Evolutionary conservation across 208 protist species (phyloP).

Genomic region (Borovskyia barvae): DNA sequence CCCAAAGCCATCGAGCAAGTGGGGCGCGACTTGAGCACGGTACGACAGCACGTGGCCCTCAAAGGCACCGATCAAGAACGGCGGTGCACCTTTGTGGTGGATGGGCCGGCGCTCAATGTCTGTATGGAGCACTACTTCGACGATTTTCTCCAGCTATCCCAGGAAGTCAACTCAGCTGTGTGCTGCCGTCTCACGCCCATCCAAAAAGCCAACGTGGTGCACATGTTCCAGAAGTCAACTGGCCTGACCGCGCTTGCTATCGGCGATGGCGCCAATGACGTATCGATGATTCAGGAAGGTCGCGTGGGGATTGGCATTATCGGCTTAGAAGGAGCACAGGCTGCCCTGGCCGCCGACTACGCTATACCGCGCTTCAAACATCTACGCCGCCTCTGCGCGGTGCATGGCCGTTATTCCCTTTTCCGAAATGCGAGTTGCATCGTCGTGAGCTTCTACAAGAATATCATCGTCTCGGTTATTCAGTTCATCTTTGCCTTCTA

Average conservation of each 20-base stretch:
- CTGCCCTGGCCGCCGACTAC: constrained; percentile 92
- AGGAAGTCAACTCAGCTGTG: constrained; percentile 80
- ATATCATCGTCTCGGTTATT: constrained; percentile 87
- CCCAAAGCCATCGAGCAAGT: constrained; percentile 53
- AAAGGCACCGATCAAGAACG: constrained; percentile 42
- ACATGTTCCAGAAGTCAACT: constrained; percentile 87
- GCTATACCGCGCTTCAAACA: constrained; percentile 94
- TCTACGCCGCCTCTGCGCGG: constrained; percentile 89
- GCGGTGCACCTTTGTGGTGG: constrained; percentile 76
- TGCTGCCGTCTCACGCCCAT: constrained; percentile 89
- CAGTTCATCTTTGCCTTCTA: constrained; percentile 92
- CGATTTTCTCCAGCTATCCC: constrained; percentile 72
- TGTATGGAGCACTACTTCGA: constrained; percentile 74
- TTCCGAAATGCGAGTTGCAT: constrained; percentile 93
- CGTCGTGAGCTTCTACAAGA: constrained; percentile 98
- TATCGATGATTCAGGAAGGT: constrained; percentile 95
- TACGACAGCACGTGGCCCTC: constrained; percentile 55
- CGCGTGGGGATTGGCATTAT: constrained; percentile 96
- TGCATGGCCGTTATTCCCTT: constrained; percentile 95
- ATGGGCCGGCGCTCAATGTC: constrained; percentile 73
- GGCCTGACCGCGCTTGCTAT: constrained; percentile 93
- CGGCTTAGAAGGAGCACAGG: constrained; percentile 96
- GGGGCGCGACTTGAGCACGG: constrained; percentile 49
- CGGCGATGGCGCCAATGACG: constrained; percentile 98
- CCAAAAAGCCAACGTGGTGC: constrained; percentile 90